Percentiles rank a stretch among this genome's conserved stretches.
These are phyloP conservation scores for Quercus aquifolioides DNA, from an alignment of 306 rosid genomes.

Conservation along the genomic window DNA sequence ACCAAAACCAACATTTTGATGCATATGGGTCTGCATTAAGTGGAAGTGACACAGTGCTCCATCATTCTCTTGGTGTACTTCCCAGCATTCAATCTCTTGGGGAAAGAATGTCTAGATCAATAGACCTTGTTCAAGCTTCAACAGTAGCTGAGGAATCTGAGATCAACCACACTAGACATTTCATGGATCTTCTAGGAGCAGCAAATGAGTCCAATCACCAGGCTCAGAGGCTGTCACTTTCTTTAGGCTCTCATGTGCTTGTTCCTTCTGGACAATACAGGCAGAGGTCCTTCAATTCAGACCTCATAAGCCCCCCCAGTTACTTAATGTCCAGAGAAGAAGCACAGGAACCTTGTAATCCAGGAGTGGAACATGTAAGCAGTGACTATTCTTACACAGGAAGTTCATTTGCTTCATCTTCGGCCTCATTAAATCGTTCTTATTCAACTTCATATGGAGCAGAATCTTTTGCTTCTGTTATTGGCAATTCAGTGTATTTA, in stretches of 20 bases:
- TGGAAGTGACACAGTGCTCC: constrained; percentile 19
- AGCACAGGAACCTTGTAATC: constrained; percentile 37
- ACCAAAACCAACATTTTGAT: constrained; percentile 56
- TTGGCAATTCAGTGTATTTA: constrained; percentile 59
- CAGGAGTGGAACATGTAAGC: constrained; percentile 33
- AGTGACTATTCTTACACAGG: constrained; percentile 46
- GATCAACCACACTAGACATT: constrained; percentile 66
- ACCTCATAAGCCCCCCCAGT: constrained; percentile 46
- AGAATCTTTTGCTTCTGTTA: constrained; percentile 40
- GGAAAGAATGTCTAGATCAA: constrained; percentile 48
- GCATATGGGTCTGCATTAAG: constrained; percentile 48
- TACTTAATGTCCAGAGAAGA: constrained; percentile 42
- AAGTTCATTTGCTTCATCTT: constrained; percentile 40
- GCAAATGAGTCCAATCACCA: constrained; percentile 42
- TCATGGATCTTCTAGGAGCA: constrained; percentile 78
- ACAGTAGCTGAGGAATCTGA: constrained; percentile 37
- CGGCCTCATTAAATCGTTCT: constrained; percentile 44
- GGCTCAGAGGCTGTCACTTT: constrained; percentile 65
- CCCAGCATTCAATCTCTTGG: constrained; percentile 54
- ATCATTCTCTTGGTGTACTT: constrained; percentile 36
- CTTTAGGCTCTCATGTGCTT: constrained; percentile 70
- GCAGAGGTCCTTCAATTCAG: constrained; percentile 38
- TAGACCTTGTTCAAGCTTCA: constrained; percentile 48
- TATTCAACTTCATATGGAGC: constrained; percentile 44
- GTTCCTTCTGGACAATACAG: constrained; percentile 46